A percentile compares a stretch with the other conserved stretches of the same genome.
Conservation (phyloP, 2,329 filamentous ascomycete genomes). For the Exserohilum turcica region DNA sequence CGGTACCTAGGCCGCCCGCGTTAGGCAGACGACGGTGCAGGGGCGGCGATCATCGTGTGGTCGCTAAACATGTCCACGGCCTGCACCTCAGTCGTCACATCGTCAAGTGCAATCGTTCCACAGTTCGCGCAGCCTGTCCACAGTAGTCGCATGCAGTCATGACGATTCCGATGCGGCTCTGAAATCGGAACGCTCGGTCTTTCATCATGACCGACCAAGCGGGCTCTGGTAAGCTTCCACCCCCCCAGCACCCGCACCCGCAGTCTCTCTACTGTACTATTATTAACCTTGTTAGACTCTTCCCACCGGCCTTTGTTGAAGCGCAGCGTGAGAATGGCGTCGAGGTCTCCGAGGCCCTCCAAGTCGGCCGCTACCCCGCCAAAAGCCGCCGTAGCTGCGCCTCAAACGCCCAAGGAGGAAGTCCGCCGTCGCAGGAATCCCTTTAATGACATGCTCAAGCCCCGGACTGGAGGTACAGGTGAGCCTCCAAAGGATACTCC, state of each 20-base stretch:
- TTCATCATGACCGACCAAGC: conserved; percentile 40
- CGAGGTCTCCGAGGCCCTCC: conserved; percentile 30
- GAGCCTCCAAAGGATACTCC: conserved; percentile 1
- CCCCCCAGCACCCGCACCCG: background rate
- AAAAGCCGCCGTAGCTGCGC: conserved; percentile 35
- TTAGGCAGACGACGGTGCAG: conserved; percentile 18
- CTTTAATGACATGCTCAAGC: conserved; percentile 40
- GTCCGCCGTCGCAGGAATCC: conserved; percentile 36
- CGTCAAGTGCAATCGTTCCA: background rate
- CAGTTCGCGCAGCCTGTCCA: background rate
- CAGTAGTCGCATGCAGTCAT: background rate
- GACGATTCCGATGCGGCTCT: conserved; percentile 22
- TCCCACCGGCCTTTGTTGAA: conserved; percentile 34
- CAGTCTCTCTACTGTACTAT: background rate
- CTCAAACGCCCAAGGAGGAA: conserved; percentile 40
- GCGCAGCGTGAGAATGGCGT: conserved; percentile 29
- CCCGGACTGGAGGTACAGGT: conserved; percentile 6
- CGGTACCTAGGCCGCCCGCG: conserved; percentile 9
- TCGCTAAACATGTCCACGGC: conserved; percentile 5
- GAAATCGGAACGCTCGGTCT: conserved; percentile 18
- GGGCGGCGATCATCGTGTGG: conserved; percentile 21
- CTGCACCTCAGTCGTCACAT: conserved; percentile 9
- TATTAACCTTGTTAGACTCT: conserved; percentile 21
- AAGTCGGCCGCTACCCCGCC: conserved; percentile 35
- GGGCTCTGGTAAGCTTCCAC: conserved; percentile 30